Evolutionary conservation across 192 early-diverging fungal species (phyloP), one percentile per base, ranked within the genome.

Genomic region (Chytriomyces sp.): DNA sequence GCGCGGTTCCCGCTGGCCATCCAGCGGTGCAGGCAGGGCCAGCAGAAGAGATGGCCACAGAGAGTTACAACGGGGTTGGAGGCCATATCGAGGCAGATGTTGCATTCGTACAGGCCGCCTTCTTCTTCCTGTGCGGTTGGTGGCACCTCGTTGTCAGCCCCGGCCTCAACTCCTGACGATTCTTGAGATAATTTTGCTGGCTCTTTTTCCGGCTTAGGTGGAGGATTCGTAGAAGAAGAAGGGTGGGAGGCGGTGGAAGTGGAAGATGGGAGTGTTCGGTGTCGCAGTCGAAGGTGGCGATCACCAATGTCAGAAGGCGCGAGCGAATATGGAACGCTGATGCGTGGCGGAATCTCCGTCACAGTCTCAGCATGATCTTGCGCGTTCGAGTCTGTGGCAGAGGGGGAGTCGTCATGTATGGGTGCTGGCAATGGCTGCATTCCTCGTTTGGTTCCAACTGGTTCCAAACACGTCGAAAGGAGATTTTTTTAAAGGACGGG

Each of bases 31-130:
- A 79, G 5, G 39, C 82, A 84, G 33, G 74, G 71, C 79, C 78
- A 84, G 62, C 83, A 84, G 66, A 74, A 84, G 0, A 84, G 65
- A 56, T 84, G 83, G n/a, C 83, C 83, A 61, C 83, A 84, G 8
- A 84, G 60, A 2, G 83, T 84, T 4, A 84, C 74, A 19, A 84
- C 74, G 2, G 83, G 77, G 54, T 78, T 72, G 4, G 77, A 80
- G 25, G 82, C 82, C 55, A 64, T 81, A 33, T 84, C 82, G 17
- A 84, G 70, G 53, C 78, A 77, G 26, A 79, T 77, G 63, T 79
- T 79, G 53, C 78, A 79, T 54, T 76, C 78, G 64, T 57, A 79
- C 63, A 72, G 39, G 3, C 56, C 59, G n/a, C 75, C 75, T 64
- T 72, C 75, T 61, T 76, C 75, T 30, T 76, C 69, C 39, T 61